Base-by-base conservation (phyloP, 2,329 filamentous ascomycete species). In the Aspergillus sp. region DNA sequence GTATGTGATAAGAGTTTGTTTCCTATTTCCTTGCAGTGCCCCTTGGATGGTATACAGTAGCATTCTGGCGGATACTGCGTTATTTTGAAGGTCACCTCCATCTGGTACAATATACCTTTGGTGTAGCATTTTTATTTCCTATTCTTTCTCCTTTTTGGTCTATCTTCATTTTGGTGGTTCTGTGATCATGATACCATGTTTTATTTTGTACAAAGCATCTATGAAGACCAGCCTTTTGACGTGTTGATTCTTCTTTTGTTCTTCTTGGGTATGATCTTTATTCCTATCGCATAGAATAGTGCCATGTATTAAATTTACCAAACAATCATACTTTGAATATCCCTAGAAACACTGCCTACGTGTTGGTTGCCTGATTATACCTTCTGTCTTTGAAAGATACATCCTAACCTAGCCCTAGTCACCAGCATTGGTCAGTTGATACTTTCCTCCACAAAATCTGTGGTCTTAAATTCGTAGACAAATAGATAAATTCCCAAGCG, bases 1-100 rank as follows among this genome's bases (percentile, higher is more conserved):
- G 57, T 45, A 62, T 64, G 54, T 46, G 57, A 38, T 66, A 48
- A 62, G 43, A 34, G 19, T 19, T 45, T 41, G 41, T 44, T 48
- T 26, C 33, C 38, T 30, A 48, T 28, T 47, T 42, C 32, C 33
- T 42, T 30, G 45, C 33, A 47, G 44, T 43, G 6, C 19, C 19
- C 19, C 19, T 19, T 19, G 19, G 19, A 9, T 43, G 29, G 41
- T 43, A 43, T 43, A 43, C 10, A 43, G 40, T 28, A 12, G 29
- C 19, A 38, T 43, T 51, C 28, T 33, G 45, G 52, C 4, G 19
- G 19, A 19, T 19, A 19, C 19, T 19, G 19, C 19, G 19, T 19
- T 19, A 19, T 19, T 19, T 19, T 19, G 19, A 19, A 19, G 19
- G 19, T 19, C 19, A 19, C 19, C 19, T 19, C 19, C 19, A 19